Conservation (phyloP, 768 basidiomycete genomes). For the Daedaleopsis sinensis region DNA sequence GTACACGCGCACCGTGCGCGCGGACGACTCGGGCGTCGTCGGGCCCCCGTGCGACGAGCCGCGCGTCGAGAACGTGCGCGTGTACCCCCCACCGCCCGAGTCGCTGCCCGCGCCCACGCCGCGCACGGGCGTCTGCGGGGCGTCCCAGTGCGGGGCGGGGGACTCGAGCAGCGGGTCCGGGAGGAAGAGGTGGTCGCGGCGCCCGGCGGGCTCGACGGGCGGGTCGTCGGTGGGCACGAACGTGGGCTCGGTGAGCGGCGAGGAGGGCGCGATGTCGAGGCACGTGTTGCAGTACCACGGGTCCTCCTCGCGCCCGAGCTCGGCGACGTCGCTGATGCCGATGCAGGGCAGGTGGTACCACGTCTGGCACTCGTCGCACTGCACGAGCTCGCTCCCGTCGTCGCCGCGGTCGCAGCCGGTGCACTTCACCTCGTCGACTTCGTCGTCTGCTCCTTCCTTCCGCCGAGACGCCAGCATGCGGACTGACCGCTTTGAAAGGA, state of each 20-base stretch:
- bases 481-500: constrained; percentile 72
- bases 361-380: constrained; percentile 77
- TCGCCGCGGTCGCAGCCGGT: constrained; percentile 62
- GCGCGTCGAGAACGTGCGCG: constrained; percentile 37
- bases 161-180: constrained; percentile 59
- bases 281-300: constrained; percentile 77
- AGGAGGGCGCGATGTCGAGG: constrained; percentile 45
- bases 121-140: constrained; percentile 56
- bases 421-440: constrained; percentile 55
- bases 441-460: constrained; percentile 41
- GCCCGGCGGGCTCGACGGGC: constrained; percentile 36
- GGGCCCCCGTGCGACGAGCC: constrained; percentile 57
- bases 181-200: constrained; percentile 61
- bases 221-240: constrained; percentile 69
- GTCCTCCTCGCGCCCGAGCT: constrained; percentile 77
- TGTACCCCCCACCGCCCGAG: neutral
- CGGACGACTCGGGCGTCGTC: constrained; percentile 51
- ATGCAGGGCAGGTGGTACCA: constrained; percentile 88
- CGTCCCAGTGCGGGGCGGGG: constrained; percentile 54
- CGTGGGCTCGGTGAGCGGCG: constrained; percentile 59
- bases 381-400: constrained; percentile 77
- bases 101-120: constrained; percentile 19
- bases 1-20: constrained; percentile 32
- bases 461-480: constrained; percentile 59
- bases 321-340: constrained; percentile 62